Conservation (phyloP, 2,329 filamentous ascomycete species). For the Aureobasidium sp. region DNA sequence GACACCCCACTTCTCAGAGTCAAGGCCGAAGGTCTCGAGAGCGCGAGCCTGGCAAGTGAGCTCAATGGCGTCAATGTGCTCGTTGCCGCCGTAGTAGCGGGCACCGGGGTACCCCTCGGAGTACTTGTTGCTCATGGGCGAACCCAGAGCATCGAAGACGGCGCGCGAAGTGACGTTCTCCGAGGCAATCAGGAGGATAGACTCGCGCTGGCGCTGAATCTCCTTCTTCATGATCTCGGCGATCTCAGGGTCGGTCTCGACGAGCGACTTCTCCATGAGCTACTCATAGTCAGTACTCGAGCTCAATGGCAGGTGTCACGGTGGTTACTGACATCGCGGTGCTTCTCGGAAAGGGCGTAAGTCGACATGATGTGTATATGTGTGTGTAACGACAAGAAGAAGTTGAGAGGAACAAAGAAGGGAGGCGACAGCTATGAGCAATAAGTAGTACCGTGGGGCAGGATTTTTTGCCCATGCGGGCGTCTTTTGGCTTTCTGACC, state of each 20-base stretch:
- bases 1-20: slow-evolving; percentile 89
- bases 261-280: slow-evolving; percentile 93
- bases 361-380: slow-evolving; percentile 10
- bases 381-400: not conserved
- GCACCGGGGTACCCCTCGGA: slow-evolving; percentile 97
- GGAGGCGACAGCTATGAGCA: slow-evolving; percentile 1
- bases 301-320: not conserved
- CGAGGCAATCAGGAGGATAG: slow-evolving; percentile 95
- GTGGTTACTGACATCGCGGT: slow-evolving; percentile 51
- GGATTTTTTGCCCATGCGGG: slow-evolving; percentile 1
- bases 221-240: slow-evolving; percentile 95
- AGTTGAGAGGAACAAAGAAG: not conserved
- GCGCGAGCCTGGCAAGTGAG: slow-evolving; percentile 90
- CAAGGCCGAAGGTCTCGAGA: slow-evolving; percentile 80
- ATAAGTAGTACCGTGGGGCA: not conserved
- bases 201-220: slow-evolving; percentile 95
- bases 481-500: not conserved
- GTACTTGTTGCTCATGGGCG: slow-evolving; percentile 93
- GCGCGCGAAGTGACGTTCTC: slow-evolving; percentile 99
- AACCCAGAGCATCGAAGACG: slow-evolving; percentile 94
- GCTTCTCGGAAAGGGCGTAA: slow-evolving; percentile 58
- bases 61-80: slow-evolving; percentile 97
- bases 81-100: slow-evolving; percentile 97
- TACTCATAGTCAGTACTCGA: slow-evolving; percentile 34
- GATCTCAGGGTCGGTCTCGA: slow-evolving; percentile 88